Evolutionary conservation across 495 filamentous ascomycete genomes (phyloP).

Genomic region (Penicillium waksmanii): DNA sequence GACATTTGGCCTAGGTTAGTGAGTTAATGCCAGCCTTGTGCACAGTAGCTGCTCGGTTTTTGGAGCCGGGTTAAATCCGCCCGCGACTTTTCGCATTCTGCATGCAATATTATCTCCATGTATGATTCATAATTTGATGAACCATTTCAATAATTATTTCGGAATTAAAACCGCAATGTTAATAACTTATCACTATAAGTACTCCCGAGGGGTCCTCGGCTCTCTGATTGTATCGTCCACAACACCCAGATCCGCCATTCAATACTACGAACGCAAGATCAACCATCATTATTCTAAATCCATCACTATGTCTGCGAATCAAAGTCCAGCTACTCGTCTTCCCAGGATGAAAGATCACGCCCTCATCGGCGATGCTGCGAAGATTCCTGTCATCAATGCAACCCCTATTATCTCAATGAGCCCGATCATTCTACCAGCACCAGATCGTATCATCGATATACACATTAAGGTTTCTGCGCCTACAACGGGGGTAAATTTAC

Average conservation of each 20-base stretch:
- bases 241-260: background rate
- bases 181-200: too few relatives aligned
- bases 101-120: background rate
- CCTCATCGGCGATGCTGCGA: conserved; percentile 40
- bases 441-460: conserved; percentile 19
- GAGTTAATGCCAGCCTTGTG: background rate
- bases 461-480: conserved; percentile 16
- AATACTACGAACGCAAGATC: background rate
- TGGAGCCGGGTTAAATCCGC: background rate
- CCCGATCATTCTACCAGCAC: conserved; percentile 33
- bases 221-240: background rate
- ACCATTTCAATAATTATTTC: too few relatives aligned
- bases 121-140: background rate
- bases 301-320: conserved; percentile 6
- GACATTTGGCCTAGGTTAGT: background rate
- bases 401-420: conserved; percentile 42
- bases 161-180: too few relatives aligned
- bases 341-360: conserved; percentile 30
- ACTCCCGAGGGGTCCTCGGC: background rate
- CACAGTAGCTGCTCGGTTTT: background rate
- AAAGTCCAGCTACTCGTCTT: conserved; percentile 1
- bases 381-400: conserved; percentile 35
- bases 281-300: background rate
- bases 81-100: background rate
- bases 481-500: conserved; percentile 36